Base-by-base conservation (phyloP, 2,329 filamentous ascomycete species). In the Microdochium paspali region DNA sequence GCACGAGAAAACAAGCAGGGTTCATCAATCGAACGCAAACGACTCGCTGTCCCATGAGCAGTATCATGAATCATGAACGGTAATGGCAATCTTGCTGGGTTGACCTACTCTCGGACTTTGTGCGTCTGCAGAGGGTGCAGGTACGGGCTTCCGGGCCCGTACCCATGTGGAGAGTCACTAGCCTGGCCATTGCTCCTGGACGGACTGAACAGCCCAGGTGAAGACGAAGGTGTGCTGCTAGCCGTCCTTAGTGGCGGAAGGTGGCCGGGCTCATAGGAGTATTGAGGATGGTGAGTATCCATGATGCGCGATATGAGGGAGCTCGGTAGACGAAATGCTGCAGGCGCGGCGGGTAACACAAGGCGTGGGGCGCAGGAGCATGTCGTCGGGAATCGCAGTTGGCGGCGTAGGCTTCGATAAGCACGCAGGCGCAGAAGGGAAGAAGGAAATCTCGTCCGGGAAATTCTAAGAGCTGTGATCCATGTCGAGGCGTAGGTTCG, bases 71-170 rank as follows among this genome's bases (percentile, higher is more conserved):
- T n/a, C n/a, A n/a, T n/a, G n/a, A n/a, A 12, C 9, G 21, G 30
- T 44, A 46, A 46, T 21, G 10, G 40, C 28, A 26, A 20, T 42
- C 20, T 21, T 42, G 39, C 21, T 42, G n/a, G 10, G 18, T 25
- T n/a, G 23, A 77, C 82, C 75, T 73, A 87, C 83, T 90, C 86
- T 77, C 84, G 76, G 45, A 89, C 85, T 64, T 76, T 82, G 63
- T 86, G 83, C 50, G 79, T 78, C 63, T 89, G 85, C 48, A 86
- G 66, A 28, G 84, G 83, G 58, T 89, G 85, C 47, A 87, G 66
- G 57, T 78, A 83, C 1, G 84, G 82, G 56, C 78, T 83, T 49
- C 71, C 70, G 31, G 78, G 76, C 4, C 77, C 76, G 24, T 73
- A 72, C 50, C 69, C 72, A 58, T 82, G 79, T 50, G 76, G 77